phyloP scores from a whole-genome alignment of 106 monocot genomes.

The Xerophyta viscosa region DNA sequence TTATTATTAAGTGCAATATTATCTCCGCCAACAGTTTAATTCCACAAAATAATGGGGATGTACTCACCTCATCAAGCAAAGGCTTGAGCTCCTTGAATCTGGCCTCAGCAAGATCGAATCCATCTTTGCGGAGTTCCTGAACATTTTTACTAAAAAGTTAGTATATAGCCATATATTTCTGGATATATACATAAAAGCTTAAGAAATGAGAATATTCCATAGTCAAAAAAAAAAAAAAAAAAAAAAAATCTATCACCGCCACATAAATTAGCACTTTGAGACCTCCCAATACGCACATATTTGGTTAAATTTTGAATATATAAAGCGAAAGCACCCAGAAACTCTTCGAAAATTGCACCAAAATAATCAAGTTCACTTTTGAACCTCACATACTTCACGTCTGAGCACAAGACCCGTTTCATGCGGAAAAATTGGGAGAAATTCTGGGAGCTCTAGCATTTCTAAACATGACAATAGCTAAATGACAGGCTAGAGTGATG shows the following conservation, averaged over 20 bases:
- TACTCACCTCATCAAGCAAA: constrained; percentile 84
- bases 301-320: background rate
- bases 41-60: background rate
- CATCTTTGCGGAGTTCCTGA: constrained; percentile 97
- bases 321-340: background rate
- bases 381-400: too few species aligned
- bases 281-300: background rate
- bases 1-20: background rate
- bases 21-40: background rate
- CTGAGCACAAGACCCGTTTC: too few species aligned
- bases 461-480: too few species aligned
- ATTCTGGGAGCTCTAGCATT: too few species aligned
- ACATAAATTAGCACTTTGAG: background rate
- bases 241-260: background rate
- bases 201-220: background rate
- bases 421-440: too few species aligned
- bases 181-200: background rate
- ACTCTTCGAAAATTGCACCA: background rate
- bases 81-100: constrained; percentile 95
- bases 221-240: background rate
- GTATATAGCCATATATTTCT: too few species aligned
- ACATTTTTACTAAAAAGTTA: background rate
- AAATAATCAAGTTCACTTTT: background rate
- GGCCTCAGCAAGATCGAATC: constrained; percentile 93
- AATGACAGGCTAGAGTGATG: background rate